Evolutionary conservation across 345 rosid species (phyloP), one percentile per base, ranked within the genome.

Genomic region (Schrenkiella parvula): DNA sequence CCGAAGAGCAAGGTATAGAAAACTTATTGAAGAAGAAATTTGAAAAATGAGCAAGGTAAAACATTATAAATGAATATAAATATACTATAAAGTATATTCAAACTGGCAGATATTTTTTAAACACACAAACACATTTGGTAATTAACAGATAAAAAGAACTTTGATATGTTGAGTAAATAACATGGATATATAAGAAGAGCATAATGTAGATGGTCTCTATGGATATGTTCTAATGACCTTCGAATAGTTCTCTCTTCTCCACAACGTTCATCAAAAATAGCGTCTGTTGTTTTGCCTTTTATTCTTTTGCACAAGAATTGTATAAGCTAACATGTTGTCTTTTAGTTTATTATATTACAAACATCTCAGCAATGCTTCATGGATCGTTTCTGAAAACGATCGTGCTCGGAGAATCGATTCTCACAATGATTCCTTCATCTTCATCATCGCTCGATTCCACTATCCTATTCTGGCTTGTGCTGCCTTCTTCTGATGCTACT

Each of bases 321-420:
- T 23, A 29, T 25, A 47, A 47, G 42, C 25, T n/a, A 38, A 28
- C n/a, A 53, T 39, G 23, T 22, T 46, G 1, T 1, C 3, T 23
- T 23, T 23, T 23, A 18, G 22, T 19, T 53, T 19, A n/a, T 19
- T 66, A 37, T 58, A 2, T 22, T 41, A 51, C 70, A 68, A 34
- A 68, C 52, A 39, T n/a, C 10, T 31, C 42, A 26, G 18, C 6
- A 47, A 13, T 34, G 3, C n/a, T 41, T 75, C 35, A 76, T 4
- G 11, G 25, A 46, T 38, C 75, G 29, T 76, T 32, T 51, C 28
- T 82, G 72, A 89, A 95, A 38, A 91, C 86, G 28, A 91, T 86
- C 17, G 42, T 70, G 72, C 93, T 91, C 0, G 95, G 97, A 0
- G 99, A 91, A 84, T 91, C 95, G 1, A 95, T 88, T 60, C 87